A percentile compares a stretch with the other conserved stretches of the same genome.
Conservation (phyloP, 2,329 filamentous ascomycete species). For the Scytalidium lignicola region DNA sequence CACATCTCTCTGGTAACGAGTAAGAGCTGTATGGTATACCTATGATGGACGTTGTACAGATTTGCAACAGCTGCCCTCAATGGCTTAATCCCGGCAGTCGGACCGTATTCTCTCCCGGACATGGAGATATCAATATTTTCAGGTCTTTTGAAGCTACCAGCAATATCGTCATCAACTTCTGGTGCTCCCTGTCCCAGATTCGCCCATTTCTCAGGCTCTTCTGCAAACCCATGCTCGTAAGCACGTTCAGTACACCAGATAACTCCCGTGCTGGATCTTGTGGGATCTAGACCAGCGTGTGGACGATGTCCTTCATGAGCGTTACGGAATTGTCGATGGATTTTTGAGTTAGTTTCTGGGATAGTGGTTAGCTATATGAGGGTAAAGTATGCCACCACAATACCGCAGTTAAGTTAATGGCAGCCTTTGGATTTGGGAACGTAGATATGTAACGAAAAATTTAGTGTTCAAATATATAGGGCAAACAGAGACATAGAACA, state of each 20-base stretch:
- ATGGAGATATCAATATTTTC: conserved; percentile 72
- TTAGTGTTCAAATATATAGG: too few relatives aligned
- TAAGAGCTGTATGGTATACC: background rate
- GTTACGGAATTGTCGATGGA: conserved; percentile 83
- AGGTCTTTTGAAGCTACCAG: conserved; percentile 81
- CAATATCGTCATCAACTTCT: conserved; percentile 89
- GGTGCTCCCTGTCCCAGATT: conserved; percentile 93
- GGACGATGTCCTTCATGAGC: conserved; percentile 88
- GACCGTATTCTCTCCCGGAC: conserved; percentile 81
- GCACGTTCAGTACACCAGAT: conserved; percentile 90
- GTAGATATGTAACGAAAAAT: too few relatives aligned
- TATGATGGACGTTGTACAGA: conserved; percentile 87
- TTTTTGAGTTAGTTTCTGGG: conserved; percentile 73
- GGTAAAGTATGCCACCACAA: background rate
- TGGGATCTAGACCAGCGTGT: conserved; percentile 85
- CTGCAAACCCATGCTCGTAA: conserved; percentile 80
- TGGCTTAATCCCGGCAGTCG: conserved; percentile 89
- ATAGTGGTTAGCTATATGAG: background rate
- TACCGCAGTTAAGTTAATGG: too few relatives aligned
- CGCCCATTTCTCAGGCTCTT: conserved; percentile 79
- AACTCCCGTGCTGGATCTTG: conserved; percentile 84
- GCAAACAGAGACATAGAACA: too few relatives aligned
- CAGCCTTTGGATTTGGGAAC: too few relatives aligned
- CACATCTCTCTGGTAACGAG: background rate
- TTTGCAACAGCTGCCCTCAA: conserved; percentile 83